Evolutionary conservation across 164 flowering plant species (phyloP).

Genomic region (Aristolochia fimbriata): DNA sequence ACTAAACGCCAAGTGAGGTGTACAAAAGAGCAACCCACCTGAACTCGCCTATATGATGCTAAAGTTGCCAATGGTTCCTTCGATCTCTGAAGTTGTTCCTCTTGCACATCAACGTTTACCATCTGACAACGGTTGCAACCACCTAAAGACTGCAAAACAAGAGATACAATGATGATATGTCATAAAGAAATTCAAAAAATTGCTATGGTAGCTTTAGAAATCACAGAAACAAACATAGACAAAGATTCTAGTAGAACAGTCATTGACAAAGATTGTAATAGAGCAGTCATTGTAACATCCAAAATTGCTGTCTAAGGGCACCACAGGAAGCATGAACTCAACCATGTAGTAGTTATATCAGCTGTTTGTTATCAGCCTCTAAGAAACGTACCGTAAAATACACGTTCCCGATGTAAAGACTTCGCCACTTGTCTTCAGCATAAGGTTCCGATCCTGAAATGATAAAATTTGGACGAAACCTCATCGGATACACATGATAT

Average conservation of each 20-base stretch:
- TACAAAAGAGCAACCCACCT: slow-evolving; percentile 32
- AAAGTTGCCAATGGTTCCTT: slow-evolving; percentile 88
- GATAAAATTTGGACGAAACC: slow-evolving; percentile 89
- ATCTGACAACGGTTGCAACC: slow-evolving; percentile 97
- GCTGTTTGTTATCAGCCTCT: neutral
- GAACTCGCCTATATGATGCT: slow-evolving; percentile 69
- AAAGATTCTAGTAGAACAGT: too few species aligned
- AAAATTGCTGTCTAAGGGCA: too few species aligned
- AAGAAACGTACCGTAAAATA: slow-evolving; percentile 46
- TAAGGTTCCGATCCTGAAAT: slow-evolving; percentile 71
- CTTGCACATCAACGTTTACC: slow-evolving; percentile 44
- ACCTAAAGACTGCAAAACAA: slow-evolving; percentile 61
- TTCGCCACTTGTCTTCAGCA: slow-evolving; percentile 77
- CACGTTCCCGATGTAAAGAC: slow-evolving; percentile 45
- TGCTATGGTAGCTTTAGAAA: too few species aligned
- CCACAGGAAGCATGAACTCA: too few species aligned
- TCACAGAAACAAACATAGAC: too few species aligned
- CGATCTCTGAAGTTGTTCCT: slow-evolving; percentile 32
- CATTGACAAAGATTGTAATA: too few species aligned
- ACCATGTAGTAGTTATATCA: too few species aligned
- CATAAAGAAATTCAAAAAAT: too few species aligned
- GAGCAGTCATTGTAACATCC: too few species aligned
- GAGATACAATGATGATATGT: too few species aligned
- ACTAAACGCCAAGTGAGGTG: neutral
- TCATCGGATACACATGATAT: slow-evolving; percentile 41